These are phyloP conservation scores for Orbilia javanica DNA, from an alignment of 2,329 filamentous ascomycete species.

Conservation along the genomic window DNA sequence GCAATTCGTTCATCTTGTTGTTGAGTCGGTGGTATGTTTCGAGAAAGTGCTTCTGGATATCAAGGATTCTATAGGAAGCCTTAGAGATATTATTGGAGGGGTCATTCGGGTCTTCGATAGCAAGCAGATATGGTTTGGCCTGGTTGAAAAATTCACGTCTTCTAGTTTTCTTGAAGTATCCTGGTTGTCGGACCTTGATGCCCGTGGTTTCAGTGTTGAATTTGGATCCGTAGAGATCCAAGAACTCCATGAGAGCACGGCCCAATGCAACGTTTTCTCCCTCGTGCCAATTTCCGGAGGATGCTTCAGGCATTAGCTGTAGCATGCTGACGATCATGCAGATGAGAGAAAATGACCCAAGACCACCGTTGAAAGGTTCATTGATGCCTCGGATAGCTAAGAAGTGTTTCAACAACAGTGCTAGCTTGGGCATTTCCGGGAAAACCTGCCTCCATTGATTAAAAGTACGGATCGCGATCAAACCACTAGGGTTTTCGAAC, in stretches of 20 bases:
- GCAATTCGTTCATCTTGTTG: constrained; percentile 71
- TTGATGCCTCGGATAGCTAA: constrained; percentile 89
- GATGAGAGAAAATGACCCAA: constrained; percentile 93
- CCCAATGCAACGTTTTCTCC: constrained; percentile 76
- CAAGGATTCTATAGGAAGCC: constrained; percentile 78
- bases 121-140: constrained; percentile 68
- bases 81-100: constrained; percentile 88
- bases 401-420: constrained; percentile 92
- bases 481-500: constrained; percentile 89
- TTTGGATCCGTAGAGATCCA: constrained; percentile 86
- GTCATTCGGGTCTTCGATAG: constrained; percentile 93
- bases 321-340: constrained; percentile 92
- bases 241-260: constrained; percentile 84
- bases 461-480: constrained; percentile 85
- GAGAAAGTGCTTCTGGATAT: constrained; percentile 78
- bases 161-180: constrained; percentile 80
- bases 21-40: constrained; percentile 73
- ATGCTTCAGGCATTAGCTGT: constrained; percentile 80
- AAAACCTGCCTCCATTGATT: constrained; percentile 81
- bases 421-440: constrained; percentile 86
- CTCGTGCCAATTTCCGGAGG: constrained; percentile 72
- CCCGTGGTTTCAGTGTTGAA: constrained; percentile 79
- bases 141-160: constrained; percentile 56
- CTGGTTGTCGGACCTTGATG: constrained; percentile 79
- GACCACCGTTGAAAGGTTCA: constrained; percentile 88